phyloP scores from a whole-genome alignment of 1,284 basidiomycete species.

The Leccinum pseudoinsigne region DNA sequence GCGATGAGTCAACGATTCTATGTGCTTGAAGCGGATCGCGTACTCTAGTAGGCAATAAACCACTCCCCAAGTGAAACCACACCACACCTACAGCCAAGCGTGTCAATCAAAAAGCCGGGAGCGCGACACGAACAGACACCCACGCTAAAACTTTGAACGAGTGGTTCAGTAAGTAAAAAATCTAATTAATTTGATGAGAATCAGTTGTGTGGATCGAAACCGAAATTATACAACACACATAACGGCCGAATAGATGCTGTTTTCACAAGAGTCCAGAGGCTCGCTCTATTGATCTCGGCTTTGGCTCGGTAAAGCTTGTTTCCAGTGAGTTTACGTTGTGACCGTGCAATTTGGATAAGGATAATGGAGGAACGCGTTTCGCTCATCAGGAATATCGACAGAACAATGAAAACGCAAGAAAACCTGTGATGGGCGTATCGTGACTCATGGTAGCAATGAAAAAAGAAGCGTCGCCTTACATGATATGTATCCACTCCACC shows the following conservation, averaged over 20 bases:
- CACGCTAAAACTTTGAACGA: slow-evolving; percentile 74
- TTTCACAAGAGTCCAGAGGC: slow-evolving; percentile 55
- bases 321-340: slow-evolving; percentile 61
- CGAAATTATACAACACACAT: slow-evolving; percentile 41
- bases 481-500: slow-evolving; percentile 64
- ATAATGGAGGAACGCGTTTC: slow-evolving; percentile 69
- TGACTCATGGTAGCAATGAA: neutral
- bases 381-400: slow-evolving; percentile 50
- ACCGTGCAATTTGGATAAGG: slow-evolving; percentile 55
- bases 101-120: neutral
- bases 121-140: slow-evolving; percentile 18
- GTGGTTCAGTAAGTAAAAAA: slow-evolving; percentile 72
- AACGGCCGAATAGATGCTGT: slow-evolving; percentile 71
- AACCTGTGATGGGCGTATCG: slow-evolving; percentile 35
- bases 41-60: slow-evolving; percentile 69
- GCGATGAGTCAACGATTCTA: neutral
- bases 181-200: slow-evolving; percentile 34
- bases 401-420: slow-evolving; percentile 42
- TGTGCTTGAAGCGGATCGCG: slow-evolving; percentile 18
- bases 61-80: slow-evolving; percentile 79
- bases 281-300: slow-evolving; percentile 64
- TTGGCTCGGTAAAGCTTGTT: slow-evolving; percentile 59
- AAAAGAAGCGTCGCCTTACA: slow-evolving; percentile 34
- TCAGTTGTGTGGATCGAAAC: slow-evolving; percentile 1
- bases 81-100: slow-evolving; percentile 55